These are phyloP conservation scores for Rhytidiadelphus loreus DNA, from an alignment of 225 moss, liverwort and hornwort genomes.

Conservation along the genomic window DNA sequence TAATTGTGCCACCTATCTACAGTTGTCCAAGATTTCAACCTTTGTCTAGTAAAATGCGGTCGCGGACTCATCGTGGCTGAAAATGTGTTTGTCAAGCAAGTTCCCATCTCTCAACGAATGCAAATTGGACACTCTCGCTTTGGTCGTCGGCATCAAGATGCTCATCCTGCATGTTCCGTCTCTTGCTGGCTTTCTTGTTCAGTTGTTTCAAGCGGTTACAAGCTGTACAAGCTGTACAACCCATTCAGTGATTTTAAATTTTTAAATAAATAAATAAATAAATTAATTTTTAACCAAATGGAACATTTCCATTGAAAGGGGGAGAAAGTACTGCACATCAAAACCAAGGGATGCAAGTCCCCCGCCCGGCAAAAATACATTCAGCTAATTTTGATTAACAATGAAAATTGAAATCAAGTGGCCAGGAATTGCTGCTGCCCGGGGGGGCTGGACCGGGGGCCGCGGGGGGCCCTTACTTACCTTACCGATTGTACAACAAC, in stretches of 20 bases:
- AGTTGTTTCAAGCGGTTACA: neutral
- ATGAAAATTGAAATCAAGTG: neutral
- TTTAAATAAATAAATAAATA: no score
- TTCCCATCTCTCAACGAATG: neutral
- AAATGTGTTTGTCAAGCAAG: constrained; percentile 1
- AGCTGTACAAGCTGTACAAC: no score
- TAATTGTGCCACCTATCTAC: no score
- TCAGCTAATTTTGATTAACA: neutral
- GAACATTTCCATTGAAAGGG: no score
- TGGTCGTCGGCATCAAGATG: neutral
- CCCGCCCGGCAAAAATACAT: no score
- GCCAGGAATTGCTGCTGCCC: neutral
- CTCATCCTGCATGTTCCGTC: neutral
- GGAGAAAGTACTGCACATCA: no score
- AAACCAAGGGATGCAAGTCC: no score
- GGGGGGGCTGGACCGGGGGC: no score
- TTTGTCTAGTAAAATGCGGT: no score
- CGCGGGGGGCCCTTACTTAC: neutral
- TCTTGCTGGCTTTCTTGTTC: neutral
- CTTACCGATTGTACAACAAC: neutral
- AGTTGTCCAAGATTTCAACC: no score
- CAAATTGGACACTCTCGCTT: neutral
- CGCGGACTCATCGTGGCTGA: neutral
- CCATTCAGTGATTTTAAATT: no score
- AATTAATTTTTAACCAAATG: no score